phyloP scores from a whole-genome alignment of 2,329 filamentous ascomycete genomes.

The Xylariaceae sp. region DNA sequence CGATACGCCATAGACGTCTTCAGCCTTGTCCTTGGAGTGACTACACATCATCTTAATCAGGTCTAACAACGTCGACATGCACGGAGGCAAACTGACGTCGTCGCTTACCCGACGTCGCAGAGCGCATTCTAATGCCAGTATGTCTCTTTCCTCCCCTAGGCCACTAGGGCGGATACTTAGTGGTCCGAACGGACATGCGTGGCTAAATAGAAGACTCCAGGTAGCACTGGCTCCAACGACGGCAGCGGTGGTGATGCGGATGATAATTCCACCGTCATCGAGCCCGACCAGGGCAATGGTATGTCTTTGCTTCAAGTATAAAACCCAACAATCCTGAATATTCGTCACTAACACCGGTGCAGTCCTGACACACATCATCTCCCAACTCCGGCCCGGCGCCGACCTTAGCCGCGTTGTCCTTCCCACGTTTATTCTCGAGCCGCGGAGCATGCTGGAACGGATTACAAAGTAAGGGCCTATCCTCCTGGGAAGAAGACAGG shows the following conservation, averaged over 20 bases:
- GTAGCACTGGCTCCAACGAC: conserved; percentile 45
- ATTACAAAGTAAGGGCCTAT: conserved; percentile 75
- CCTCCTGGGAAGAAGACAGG: not conserved
- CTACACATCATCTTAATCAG: not conserved
- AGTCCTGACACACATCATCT: conserved; percentile 97
- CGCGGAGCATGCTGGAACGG: conserved; percentile 93
- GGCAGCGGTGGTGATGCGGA: conserved; percentile 48
- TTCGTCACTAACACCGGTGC: conserved; percentile 17
- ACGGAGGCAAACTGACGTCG: conserved; percentile 24
- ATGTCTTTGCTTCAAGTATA: conserved; percentile 31
- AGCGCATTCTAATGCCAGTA: conserved; percentile 28
- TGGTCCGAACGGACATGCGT: not conserved
- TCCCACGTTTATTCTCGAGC: conserved; percentile 96
- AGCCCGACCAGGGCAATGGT: conserved; percentile 94
- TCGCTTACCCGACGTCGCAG: conserved; percentile 25
- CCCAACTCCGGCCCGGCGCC: conserved; percentile 88
- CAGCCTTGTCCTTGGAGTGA: not conserved
- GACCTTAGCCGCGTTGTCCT: conserved; percentile 91
- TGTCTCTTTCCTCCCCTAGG: no score
- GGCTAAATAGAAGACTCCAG: conserved; percentile 15
- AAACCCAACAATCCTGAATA: not conserved
- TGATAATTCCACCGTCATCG: conserved; percentile 74
- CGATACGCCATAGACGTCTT: not conserved
- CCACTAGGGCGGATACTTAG: not conserved
- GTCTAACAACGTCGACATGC: conserved; percentile 18